Evolutionary conservation across 2,329 filamentous ascomycete genomes (phyloP).

Genomic region (Aspergillus ibericus): DNA sequence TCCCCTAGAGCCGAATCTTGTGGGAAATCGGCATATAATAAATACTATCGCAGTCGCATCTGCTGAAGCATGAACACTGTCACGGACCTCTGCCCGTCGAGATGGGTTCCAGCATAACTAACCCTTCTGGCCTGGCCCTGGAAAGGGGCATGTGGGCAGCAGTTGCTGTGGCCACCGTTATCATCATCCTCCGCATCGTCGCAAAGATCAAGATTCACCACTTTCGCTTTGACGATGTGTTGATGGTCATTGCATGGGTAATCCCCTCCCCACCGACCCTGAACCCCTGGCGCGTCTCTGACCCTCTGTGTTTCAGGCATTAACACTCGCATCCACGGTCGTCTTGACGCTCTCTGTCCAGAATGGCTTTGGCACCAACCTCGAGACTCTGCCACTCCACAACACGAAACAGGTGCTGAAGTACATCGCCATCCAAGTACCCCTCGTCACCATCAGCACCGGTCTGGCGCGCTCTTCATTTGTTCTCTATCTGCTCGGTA

Average conservation of each 20-base stretch:
- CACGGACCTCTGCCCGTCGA: background rate
- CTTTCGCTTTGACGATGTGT: slow-evolving; percentile 29
- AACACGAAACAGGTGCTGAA: slow-evolving; percentile 25
- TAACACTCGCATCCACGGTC: slow-evolving; percentile 26
- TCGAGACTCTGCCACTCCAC: slow-evolving; percentile 9
- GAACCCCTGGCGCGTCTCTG: background rate
- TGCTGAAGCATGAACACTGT: background rate
- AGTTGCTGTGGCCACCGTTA: slow-evolving; percentile 25
- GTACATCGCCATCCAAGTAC: slow-evolving; percentile 29
- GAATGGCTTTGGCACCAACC: slow-evolving; percentile 29
- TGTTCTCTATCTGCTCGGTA: slow-evolving; percentile 28
- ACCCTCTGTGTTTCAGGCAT: slow-evolving; percentile 12
- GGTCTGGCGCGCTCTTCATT: slow-evolving; percentile 31
- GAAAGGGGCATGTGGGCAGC: slow-evolving; percentile 30
- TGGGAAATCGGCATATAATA: background rate
- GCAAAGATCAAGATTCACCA: slow-evolving; percentile 33
- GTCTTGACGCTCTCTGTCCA: slow-evolving; percentile 26
- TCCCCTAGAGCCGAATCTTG: background rate
- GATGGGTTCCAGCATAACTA: background rate
- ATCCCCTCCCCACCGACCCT: background rate
- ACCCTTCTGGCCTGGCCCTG: slow-evolving; percentile 22
- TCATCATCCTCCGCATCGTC: slow-evolving; percentile 27
- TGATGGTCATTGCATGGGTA: slow-evolving; percentile 32
- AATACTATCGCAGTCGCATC: background rate
- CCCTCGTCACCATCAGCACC: slow-evolving; percentile 31